Base-by-base conservation (phyloP, 257 asterid genomes). In the Capsicum chinense region DNA sequence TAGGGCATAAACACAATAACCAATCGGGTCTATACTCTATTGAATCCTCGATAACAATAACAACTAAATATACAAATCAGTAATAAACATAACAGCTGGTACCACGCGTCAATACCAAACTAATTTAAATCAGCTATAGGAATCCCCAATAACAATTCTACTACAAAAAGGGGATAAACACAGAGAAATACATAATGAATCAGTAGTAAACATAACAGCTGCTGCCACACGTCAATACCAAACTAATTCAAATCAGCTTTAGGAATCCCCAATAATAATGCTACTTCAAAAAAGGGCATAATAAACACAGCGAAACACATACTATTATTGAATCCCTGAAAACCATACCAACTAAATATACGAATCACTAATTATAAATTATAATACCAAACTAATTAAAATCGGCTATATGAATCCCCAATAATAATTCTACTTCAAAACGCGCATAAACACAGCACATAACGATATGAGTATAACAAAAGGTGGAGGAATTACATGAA, bases 401-500 rank as follows among this genome's bases (percentile, higher is more conserved):
- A 14, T 14, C 50, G 35, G 64, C 15, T 52, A 78, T 26, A 78
- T 78, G 66, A 26, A 78, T 54, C 10, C 48, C 58, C 50, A 78
- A 54, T 54, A 14, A 54, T 56, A 7, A 56, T 56, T 21, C 42
- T 47, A 9, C 59, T 47, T 21, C 9, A 59, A 60, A 3, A 7
- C 12, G 67, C 1, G 6, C 6, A 44, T 44, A 44, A 44, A 44
- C 48, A 44, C 48, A 44, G 48, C 44, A 39, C 44, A 39, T 44
- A 44, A 10, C 2, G 35, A 69, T 12, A 71, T 19, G 44, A 74
- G 44, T 50, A 21, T 74, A 50, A 74, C 11, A 74, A 52, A 73
- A 0, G 47, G 26, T 33, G 15, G 50, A 76, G 63, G 48, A 80
- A 91, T 85, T 89, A 95, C 99, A 95, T 59, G 87, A 88, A 73